Percentiles rank a stretch among this genome's conserved stretches.
phyloP scores from a whole-genome alignment of 306 rosid species.

The Hylodesmum podocarpum region DNA sequence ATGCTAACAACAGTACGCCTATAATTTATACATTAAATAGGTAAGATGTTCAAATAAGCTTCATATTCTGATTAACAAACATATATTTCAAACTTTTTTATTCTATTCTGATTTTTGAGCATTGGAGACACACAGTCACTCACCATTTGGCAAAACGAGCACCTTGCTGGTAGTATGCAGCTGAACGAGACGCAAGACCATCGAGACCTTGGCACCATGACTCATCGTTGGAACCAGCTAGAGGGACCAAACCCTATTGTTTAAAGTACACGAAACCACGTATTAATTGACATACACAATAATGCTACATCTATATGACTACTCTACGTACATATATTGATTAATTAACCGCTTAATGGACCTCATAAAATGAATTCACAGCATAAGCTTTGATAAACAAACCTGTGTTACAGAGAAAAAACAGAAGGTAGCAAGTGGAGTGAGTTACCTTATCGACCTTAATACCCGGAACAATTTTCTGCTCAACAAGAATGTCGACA shows the following conservation, averaged over 20 bases:
- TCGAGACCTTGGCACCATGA: slow-evolving; percentile 99
- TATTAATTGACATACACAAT: too few relatives aligned
- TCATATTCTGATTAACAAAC: not conserved
- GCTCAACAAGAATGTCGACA: slow-evolving; percentile 65
- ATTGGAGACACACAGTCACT: not conserved
- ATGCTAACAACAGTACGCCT: slow-evolving; percentile 92
- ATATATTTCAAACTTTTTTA: too few relatives aligned
- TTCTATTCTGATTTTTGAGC: not conserved
- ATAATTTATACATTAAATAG: not conserved
- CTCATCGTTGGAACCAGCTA: slow-evolving; percentile 77
- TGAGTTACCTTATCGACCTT: slow-evolving; percentile 89
- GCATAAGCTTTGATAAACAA: too few relatives aligned
- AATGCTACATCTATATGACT: too few relatives aligned
- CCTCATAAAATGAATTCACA: too few relatives aligned
- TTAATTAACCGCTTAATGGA: not conserved
- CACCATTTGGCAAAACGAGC: slow-evolving; percentile 88
- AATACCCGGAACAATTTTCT: slow-evolving; percentile 76
- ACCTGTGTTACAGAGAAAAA: too few relatives aligned
- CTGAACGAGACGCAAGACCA: slow-evolving; percentile 88
- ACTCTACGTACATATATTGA: too few relatives aligned
- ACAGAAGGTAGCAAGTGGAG: too few relatives aligned
- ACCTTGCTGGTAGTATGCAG: slow-evolving; percentile 91
- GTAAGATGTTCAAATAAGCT: not conserved
- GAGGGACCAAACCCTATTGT: slow-evolving; percentile 66
- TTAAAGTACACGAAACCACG: slow-evolving; percentile 6